Percentiles rank a stretch among this genome's conserved stretches.
Evolutionary conservation across 176 grass and related monocot genomes (phyloP).

Genomic region (Oryza punctata): DNA sequence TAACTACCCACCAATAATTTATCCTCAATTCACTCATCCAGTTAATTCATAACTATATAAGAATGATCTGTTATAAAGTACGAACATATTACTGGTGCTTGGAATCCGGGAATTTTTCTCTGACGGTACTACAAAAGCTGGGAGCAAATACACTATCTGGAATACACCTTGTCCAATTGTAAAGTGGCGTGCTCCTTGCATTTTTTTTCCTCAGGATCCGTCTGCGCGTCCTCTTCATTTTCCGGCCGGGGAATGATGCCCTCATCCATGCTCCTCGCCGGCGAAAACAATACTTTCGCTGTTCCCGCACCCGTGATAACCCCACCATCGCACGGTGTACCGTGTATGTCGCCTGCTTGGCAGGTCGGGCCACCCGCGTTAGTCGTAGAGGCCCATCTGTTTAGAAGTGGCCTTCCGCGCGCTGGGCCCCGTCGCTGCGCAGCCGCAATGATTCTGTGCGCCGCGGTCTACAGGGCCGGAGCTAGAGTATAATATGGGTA

Average conservation of each 20-base stretch:
- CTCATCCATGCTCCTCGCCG: slow-evolving; percentile 46
- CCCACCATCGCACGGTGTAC: neutral
- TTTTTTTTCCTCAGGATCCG: neutral
- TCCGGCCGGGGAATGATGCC: slow-evolving; percentile 31
- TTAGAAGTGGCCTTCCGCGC: neutral
- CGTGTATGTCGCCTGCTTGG: neutral
- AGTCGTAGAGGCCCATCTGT: neutral
- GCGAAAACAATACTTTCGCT: slow-evolving; percentile 11
- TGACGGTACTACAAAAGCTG: no score
- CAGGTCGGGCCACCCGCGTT: neutral
- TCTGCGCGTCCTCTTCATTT: neutral
- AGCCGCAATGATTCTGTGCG: neutral
- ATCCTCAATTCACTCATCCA: no score
- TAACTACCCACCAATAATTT: no score
- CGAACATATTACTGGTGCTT: no score
- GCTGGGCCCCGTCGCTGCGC: neutral
- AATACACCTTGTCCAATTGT: no score
- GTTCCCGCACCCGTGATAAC: neutral
- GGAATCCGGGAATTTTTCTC: no score
- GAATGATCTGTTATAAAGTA: no score
- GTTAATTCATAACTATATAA: no score
- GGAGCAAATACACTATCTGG: no score
- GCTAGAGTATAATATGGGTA: no score
- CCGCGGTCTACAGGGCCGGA: neutral
- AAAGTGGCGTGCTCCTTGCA: neutral